These are phyloP conservation scores for Mediolabrus comicus DNA, from an alignment of 108 stramenopile species.

Conservation along the genomic window DNA sequence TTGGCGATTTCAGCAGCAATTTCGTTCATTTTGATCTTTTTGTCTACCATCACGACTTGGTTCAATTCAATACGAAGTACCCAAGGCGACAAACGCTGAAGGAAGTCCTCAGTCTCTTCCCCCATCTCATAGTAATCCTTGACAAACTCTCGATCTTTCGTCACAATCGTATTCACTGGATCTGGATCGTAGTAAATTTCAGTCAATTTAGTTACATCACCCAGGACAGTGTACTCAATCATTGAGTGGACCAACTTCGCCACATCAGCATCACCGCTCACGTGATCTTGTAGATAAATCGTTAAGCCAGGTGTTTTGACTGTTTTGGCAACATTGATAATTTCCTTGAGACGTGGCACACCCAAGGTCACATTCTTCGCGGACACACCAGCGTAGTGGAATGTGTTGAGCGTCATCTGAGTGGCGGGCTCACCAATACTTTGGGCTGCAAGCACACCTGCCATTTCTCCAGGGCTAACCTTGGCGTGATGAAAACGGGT, in stretches of 20 bases:
- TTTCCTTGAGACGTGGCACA: constrained; percentile 97
- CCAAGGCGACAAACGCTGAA: constrained; percentile 92
- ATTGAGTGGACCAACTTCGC: constrained; percentile 82
- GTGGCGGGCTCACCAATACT: constrained; percentile 99
- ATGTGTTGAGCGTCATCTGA: constrained; percentile 99
- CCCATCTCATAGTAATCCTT: constrained; percentile 90
- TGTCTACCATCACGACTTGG: constrained; percentile 84
- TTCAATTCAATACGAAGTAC: constrained; percentile 95
- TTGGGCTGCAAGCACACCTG: constrained; percentile 98
- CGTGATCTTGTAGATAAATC: constrained; percentile 83
- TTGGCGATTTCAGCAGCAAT: constrained; percentile 77
- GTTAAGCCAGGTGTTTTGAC: constrained; percentile 95
- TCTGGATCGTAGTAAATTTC: constrained; percentile 98
- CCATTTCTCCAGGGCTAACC: constrained; percentile 98
- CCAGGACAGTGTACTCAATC: constrained; percentile 94
- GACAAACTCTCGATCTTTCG: constrained; percentile 90
- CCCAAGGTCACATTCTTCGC: constrained; percentile 99
- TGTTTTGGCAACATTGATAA: constrained; percentile 97
- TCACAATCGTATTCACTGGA: constrained; percentile 84
- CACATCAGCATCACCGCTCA: constrained; percentile 78
- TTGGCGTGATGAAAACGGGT: constrained; percentile 87
- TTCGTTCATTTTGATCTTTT: constrained; percentile 89
- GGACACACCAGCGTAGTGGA: constrained; percentile 98
- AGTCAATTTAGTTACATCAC: constrained; percentile 89
- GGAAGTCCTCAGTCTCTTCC: constrained; percentile 83